Percentiles rank a stretch among this genome's conserved stretches.
These are phyloP conservation scores for Austroboletus sp. DNA, from an alignment of 1,284 basidiomycete genomes.

Conservation along the genomic window DNA sequence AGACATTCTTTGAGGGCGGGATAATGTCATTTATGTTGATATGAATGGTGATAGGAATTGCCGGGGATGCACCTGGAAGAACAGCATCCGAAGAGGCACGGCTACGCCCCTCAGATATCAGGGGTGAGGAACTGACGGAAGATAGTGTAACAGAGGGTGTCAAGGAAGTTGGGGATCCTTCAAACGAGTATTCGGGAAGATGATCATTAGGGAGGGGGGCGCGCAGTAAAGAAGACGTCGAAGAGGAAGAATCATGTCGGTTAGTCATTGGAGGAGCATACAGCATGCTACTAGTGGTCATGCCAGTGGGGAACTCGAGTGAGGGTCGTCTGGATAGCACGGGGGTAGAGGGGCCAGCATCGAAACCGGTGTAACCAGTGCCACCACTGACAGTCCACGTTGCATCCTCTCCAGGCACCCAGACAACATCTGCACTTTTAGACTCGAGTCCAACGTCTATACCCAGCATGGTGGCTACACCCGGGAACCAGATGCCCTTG, in stretches of 20 bases:
- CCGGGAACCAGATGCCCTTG: conserved; percentile 70
- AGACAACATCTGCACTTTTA: conserved; percentile 58
- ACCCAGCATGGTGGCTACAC: conserved; percentile 72
- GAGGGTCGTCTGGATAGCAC: conserved; percentile 42
- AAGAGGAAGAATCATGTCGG: conserved; percentile 40
- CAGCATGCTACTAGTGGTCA: conserved; percentile 20
- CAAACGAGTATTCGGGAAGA: conserved; percentile 66
- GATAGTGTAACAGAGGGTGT: conserved; percentile 49
- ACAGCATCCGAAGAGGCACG: conserved; percentile 25
- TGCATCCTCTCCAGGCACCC: conserved; percentile 47
- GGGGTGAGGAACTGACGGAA: conserved; percentile 50
- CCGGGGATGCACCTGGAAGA: conserved; percentile 16
- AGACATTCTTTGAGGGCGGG: conserved; percentile 54
- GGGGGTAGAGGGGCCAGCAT: conserved; percentile 39
- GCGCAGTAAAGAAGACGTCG: conserved; percentile 58
- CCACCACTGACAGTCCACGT: conserved; percentile 61
- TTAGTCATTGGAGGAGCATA: conserved; percentile 28
- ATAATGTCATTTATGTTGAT: conserved; percentile 71
- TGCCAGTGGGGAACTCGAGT: conserved; percentile 37
- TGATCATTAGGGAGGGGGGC: conserved; percentile 60
- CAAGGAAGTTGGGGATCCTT: conserved; percentile 47
- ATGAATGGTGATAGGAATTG: conserved; percentile 49
- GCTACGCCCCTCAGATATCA: conserved; percentile 34
- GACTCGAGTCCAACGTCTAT: conserved; percentile 65
- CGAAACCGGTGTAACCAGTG: conserved; percentile 62